Conservation (phyloP, 2,329 filamentous ascomycete genomes). For the Emergomyces pasteurianus region DNA sequence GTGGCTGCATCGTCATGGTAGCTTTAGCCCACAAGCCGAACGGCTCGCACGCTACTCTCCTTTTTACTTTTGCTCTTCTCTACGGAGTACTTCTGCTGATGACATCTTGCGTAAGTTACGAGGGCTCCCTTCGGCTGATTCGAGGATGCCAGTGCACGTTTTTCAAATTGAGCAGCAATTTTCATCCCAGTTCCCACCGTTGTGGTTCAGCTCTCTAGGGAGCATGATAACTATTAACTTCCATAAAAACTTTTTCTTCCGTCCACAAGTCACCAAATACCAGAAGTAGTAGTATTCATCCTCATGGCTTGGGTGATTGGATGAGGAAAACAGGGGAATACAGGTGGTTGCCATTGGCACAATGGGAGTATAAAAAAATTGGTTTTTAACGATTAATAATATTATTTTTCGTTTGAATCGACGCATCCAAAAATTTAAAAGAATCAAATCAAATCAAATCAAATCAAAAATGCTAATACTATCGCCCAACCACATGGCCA, state of each 20-base stretch:
- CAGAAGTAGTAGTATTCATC: not conserved
- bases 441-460: not conserved
- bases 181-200: not conserved
- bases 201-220: not conserved
- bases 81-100: not conserved
- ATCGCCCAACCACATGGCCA: no score
- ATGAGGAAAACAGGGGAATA: not conserved
- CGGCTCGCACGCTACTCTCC: no score
- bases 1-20: no score
- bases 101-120: not conserved
- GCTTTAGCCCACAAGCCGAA: no score
- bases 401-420: no score
- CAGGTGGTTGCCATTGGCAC: not conserved
- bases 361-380: not conserved
- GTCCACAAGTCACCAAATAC: not conserved
- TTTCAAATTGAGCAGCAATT: not conserved
- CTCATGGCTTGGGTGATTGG: no score
- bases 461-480: not conserved
- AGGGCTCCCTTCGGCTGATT: not conserved
- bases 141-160: not conserved
- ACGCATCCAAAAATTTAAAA: no score
- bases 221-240: no score
- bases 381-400: no score
- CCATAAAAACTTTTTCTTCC: not conserved
- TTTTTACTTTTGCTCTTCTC: no score